phyloP scores from a whole-genome alignment of 2,329 filamentous ascomycete genomes.

The Pseudocercospora pini-densiflorae region DNA sequence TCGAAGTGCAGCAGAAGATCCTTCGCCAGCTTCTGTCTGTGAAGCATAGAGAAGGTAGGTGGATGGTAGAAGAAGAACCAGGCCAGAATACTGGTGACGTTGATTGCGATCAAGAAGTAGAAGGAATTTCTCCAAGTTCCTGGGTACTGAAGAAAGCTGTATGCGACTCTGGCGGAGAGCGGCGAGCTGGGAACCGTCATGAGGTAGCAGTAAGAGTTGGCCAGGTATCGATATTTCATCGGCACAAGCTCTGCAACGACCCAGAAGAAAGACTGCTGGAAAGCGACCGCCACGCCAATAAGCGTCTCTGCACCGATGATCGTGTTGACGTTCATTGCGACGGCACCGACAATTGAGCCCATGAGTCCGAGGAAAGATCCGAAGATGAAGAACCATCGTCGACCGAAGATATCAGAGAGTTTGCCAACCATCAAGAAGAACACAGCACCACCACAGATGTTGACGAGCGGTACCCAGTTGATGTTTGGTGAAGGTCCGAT shows the following conservation, averaged over 20 bases:
- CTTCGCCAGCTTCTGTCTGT: slow-evolving; percentile 28
- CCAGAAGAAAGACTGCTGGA: slow-evolving; percentile 45
- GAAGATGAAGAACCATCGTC: slow-evolving; percentile 41
- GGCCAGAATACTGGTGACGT: slow-evolving; percentile 32
- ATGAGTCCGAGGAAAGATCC: slow-evolving; percentile 40
- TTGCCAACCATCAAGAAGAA: slow-evolving; percentile 43
- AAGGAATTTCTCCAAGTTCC: slow-evolving; percentile 30
- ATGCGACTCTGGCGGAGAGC: slow-evolving; percentile 29
- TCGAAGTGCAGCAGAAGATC: slow-evolving; percentile 34
- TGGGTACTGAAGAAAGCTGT: slow-evolving; percentile 26
- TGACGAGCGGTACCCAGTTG: slow-evolving; percentile 45
- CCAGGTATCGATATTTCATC: slow-evolving; percentile 34
- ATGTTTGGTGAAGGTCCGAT: slow-evolving; percentile 45
- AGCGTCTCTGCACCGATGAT: slow-evolving; percentile 37
- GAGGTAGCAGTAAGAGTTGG: slow-evolving; percentile 31
- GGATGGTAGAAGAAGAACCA: slow-evolving; percentile 42
- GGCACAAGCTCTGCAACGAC: slow-evolving; percentile 45
- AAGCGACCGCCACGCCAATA: slow-evolving; percentile 44
- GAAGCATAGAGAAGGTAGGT: slow-evolving; percentile 34
- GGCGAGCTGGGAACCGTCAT: slow-evolving; percentile 29
- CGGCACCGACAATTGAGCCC: slow-evolving; percentile 41
- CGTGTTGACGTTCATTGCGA: slow-evolving; percentile 29
- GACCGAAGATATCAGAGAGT: slow-evolving; percentile 45
- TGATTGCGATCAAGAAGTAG: slow-evolving; percentile 38
- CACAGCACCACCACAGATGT: slow-evolving; percentile 42